Base-by-base conservation (phyloP, 2,329 filamentous ascomycete species). In the Scedosporium boydii region DNA sequence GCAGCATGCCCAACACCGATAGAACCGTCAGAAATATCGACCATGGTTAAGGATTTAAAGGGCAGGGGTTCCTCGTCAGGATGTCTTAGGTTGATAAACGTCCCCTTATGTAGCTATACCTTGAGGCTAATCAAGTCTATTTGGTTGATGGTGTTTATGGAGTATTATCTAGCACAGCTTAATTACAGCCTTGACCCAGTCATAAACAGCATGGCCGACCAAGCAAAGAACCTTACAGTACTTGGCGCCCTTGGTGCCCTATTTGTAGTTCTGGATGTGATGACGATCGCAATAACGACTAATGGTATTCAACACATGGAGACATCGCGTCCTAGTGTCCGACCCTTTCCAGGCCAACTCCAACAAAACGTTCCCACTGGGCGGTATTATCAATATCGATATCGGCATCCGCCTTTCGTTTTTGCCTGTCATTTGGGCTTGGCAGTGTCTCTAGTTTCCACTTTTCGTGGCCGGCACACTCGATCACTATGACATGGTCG, bases 231-330 rank as follows among this genome's bases (percentile, higher is more conserved):
- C 23, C n/a, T 63, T 59, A 18, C 48, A 66, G 46, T 66, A 66
- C 58, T 65, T 64, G 58, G 60, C 58, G 16, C 62, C 62, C 42
- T 51, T 64, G 44, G 62, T 60, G 44, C 46, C 58, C 60, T 21
- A 63, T 27, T 63, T 9, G 59, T 66, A 66, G 57, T 66, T 58
- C 58, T 64, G 44, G 42, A 66, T 61, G 55, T 59, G 44, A 27
- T 63, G 60, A 57, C 38, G 4, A 23, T 55, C 64, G 61, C 60
- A 65, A 41, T 18, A 55, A 41, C 23, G 58, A 9, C 21, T 51
- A 4, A 63, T 27, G 23, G 16, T 34, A n/a, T 60, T 60, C 6
- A 63, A 58, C 21, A 48, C 51, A 34, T 23, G n/a, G 38, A 60
- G 58, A 23, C 61, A 59, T 51, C 27, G 26, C 12, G 27, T 10